Percentiles rank a stretch among this genome's conserved stretches.
These are phyloP conservation scores for Didymella sp. DNA, from an alignment of 2,329 filamentous ascomycete species.

Conservation along the genomic window DNA sequence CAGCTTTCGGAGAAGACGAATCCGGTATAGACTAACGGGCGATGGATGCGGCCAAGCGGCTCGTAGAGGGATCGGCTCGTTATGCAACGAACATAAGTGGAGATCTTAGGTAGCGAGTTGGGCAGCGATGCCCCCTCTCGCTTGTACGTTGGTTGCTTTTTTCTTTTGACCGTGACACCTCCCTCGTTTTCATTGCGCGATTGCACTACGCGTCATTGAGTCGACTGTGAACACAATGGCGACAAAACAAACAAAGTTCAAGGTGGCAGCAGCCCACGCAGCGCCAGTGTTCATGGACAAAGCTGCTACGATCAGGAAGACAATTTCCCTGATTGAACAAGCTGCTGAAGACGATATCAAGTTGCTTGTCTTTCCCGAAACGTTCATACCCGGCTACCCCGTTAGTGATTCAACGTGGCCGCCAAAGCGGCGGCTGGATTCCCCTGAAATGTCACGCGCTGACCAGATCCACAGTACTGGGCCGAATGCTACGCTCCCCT, in stretches of 20 bases:
- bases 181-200: neutral
- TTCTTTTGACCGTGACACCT: conserved; percentile 6
- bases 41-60: conserved; percentile 3
- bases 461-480: conserved; percentile 39
- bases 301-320: conserved; percentile 43
- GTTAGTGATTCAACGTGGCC: conserved; percentile 24
- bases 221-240: conserved; percentile 20
- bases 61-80: conserved; percentile 8
- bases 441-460: conserved; percentile 9
- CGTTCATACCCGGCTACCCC: conserved; percentile 49
- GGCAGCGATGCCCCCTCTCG: conserved; percentile 1
- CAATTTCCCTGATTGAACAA: conserved; percentile 44
- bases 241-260: conserved; percentile 40
- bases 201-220: neutral
- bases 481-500: conserved; percentile 48
- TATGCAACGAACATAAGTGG: conserved; percentile 6
- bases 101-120: neutral
- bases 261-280: conserved; percentile 48
- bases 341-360: conserved; percentile 40
- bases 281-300: conserved; percentile 51
- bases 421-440: conserved; percentile 2
- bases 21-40: conserved; percentile 2
- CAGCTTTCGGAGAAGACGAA: neutral
- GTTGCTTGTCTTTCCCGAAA: conserved; percentile 48
- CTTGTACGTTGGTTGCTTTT: neutral